Conservation (phyloP, 306 rosid genomes). For the Prunus salicina region DNA sequence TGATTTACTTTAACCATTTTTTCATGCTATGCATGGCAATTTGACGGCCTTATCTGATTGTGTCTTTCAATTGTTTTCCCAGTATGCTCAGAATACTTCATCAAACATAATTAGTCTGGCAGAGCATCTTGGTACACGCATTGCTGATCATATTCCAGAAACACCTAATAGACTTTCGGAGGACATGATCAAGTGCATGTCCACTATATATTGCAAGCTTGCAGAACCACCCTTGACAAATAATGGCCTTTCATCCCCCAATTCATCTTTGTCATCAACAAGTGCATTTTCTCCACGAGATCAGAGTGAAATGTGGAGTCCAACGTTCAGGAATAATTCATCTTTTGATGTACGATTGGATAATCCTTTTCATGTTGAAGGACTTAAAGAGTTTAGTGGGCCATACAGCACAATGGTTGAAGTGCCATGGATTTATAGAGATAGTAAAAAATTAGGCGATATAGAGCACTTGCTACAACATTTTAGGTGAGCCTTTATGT, state of each 20-base stretch:
- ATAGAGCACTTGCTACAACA: constrained; percentile 72
- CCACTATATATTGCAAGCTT: constrained; percentile 87
- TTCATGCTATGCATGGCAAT: neutral
- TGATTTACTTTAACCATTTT: neutral
- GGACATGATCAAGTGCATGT: constrained; percentile 93
- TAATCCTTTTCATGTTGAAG: constrained; percentile 87
- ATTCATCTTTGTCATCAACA: constrained; percentile 71
- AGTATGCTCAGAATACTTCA: constrained; percentile 68
- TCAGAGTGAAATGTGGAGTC: constrained; percentile 84
- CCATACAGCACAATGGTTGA: constrained; percentile 99
- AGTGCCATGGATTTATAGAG: constrained; percentile 84
- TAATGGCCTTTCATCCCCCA: constrained; percentile 77
- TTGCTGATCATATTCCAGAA: constrained; percentile 72
- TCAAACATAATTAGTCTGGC: constrained; percentile 81
- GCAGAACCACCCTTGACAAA: constrained; percentile 68
- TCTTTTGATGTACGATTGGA: constrained; percentile 77
- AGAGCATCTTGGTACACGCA: constrained; percentile 89
- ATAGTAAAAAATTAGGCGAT: constrained; percentile 62
- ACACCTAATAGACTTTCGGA: constrained; percentile 81
- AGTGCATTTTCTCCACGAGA: constrained; percentile 74
- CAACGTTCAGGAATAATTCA: constrained; percentile 60
- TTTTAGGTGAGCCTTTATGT: constrained; percentile 58
- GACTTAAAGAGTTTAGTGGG: constrained; percentile 91
- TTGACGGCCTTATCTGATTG: constrained; percentile 23
- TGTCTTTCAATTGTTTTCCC: constrained; percentile 30